phyloP scores from a whole-genome alignment of 2,329 filamentous ascomycete species.

The Exserohilum turcica region DNA sequence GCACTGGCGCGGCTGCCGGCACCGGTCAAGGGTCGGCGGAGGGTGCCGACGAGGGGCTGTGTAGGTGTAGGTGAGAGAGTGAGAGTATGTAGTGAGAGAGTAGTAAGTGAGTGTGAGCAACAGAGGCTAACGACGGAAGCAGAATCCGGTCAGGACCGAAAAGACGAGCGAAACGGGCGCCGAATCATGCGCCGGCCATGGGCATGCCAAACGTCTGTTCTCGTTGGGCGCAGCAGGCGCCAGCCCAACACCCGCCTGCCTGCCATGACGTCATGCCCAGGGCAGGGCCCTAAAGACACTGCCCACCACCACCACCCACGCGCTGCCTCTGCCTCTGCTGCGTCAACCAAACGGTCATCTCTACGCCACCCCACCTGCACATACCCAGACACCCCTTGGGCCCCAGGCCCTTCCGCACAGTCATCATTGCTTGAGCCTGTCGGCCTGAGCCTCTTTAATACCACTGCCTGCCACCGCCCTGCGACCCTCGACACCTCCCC shows the following conservation, averaged over 20 bases:
- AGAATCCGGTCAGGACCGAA: constrained; percentile 12
- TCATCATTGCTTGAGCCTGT: constrained; percentile 22
- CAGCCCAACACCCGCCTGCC: constrained; percentile 14
- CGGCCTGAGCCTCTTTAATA: constrained; percentile 27
- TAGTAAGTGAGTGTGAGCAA: too few species aligned
- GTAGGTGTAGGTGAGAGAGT: too few species aligned
- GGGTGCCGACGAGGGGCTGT: constrained; percentile 8
- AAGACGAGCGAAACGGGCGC: background rate
- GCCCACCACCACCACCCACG: too few species aligned
- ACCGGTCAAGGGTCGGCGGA: constrained; percentile 15
- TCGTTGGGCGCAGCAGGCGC: constrained; percentile 17
- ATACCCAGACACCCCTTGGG: constrained; percentile 16
- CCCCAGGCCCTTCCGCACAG: constrained; percentile 25
- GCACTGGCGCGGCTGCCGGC: background rate
- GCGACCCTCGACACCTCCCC: constrained; percentile 19
- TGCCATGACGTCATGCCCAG: constrained; percentile 17
- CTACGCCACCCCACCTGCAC: constrained; percentile 25
- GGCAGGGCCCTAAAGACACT: constrained; percentile 9
- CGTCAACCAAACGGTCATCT: constrained; percentile 24
- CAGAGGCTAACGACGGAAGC: too few species aligned
- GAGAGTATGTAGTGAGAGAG: constrained; percentile 12
- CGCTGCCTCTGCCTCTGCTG: too few species aligned
- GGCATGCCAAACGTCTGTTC: constrained; percentile 1
- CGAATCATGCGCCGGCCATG: constrained; percentile 14
- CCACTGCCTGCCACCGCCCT: constrained; percentile 21